Evolutionary conservation across 2,329 filamentous ascomycete species (phyloP), one percentile per base, ranked within the genome.

Genomic region (Aspergillus chevalieri): DNA sequence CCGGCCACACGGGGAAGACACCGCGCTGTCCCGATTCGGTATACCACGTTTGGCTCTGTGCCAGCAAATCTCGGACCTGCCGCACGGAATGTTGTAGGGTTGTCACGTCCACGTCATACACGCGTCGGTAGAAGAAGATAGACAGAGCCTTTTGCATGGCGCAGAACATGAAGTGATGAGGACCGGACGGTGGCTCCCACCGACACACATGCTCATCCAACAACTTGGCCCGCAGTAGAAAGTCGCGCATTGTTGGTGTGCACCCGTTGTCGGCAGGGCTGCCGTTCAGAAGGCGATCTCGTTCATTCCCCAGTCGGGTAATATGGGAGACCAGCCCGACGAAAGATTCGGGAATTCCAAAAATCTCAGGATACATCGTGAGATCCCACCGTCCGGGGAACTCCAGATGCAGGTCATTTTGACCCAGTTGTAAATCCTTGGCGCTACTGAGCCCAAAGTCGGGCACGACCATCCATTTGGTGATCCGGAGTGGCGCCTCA

Each of bases 51-150:
- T 70, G 60, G 22, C 68, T 58, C 6, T 65, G 67, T 0, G 72
- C 50, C 0, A 76, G 59, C 21, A 62, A 65, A 19, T 74, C 70
- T 0, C 70, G 53, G 0, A 73, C 65, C 12, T 65, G 64, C 1
- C 55, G 52, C 0, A 76, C 73, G 3, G 62, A 53, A 3, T 66
- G 59, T 44, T 76, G 73, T 0, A 76, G 48, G 3, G 74, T 64
- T 43, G 69, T 68, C 8, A 71, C 63, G 28, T 71, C 70, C 4
- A 73, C 51, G 36, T 73, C 63, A 54, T 72, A 68, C 6, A 77
- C 68, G 4, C 72, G 60, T 1, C 74, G 65, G 52, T 76, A 74
- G 44, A 76, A 76, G 54, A 73, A 76, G 3, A 77, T 74, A 4
- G 69, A 58, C 9, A 76, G 52, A 0, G 73, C 72, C 30, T 73